Evolutionary conservation across 129 eudicot genomes (phyloP), one percentile per base, ranked within the genome.

Genomic region (Logfia minima): DNA sequence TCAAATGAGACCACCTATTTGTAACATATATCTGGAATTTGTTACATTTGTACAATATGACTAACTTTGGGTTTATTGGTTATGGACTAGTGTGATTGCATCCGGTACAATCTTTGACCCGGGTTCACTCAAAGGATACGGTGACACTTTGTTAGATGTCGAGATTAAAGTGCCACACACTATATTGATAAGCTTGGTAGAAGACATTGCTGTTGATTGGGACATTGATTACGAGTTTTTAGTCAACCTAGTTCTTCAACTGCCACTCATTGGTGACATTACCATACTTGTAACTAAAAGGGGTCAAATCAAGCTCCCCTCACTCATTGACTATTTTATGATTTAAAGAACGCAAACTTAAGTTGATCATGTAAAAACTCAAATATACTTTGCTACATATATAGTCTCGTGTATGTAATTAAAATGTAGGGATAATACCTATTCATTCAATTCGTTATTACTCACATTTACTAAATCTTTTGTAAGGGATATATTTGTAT

Each of bases 231-330:
- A 82, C 29, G 85, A 82, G 56, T 62, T 82, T 66, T 58, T 71
- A 71, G 56, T 77, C n/a, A 64, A 9, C 52, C 59, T 82, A 6
- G 53, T 77, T 2, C 32, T 82, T 77, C 75, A 82, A 66, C 53
- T 82, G 32, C 80, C 84, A 18, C 22, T 77, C 52, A n/a, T 82
- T 14, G 82, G 79, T 43, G 65, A 82, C 29, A 52, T 77, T 13
- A 29, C 21, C 82, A 71, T 82, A 53, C 85, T 82, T 0, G 29
- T 82, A 21, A 35, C 64, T 41, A 65, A 71, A 13, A 24, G 6
- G 55, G 85, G 85, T 3, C 78, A 53, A 60, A 65, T 82, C 58
- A 82, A 82, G 69, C 85, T 82, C 72, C 85, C 85, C 0, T 74
- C 84, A 9, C 84, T 74, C 13, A 10, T 60, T 2, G 75, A 80